Conservation (phyloP, 345 rosid species). For the Brassica carinata region DNA sequence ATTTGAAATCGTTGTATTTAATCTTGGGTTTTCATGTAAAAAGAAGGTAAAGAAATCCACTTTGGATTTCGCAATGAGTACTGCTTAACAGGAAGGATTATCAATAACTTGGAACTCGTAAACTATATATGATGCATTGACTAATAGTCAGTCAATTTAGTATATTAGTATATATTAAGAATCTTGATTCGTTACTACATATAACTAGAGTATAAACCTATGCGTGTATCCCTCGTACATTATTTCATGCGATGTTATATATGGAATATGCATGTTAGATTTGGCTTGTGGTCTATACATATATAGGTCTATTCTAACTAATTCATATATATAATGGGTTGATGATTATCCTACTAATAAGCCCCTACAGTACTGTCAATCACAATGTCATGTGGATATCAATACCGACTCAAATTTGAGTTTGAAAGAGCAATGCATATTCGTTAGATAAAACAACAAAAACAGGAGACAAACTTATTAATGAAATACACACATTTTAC, state of each 20-base stretch:
- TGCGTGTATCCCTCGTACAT: conserved; percentile 20
- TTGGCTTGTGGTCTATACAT: conserved; percentile 28
- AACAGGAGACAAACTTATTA: no score
- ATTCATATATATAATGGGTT: not conserved
- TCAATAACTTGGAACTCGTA: no score
- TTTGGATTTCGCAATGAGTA: no score
- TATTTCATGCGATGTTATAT: conserved; percentile 7
- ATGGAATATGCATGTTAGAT: conserved; percentile 22
- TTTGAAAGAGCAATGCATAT: not conserved
- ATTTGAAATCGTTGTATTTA: no score
- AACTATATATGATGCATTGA: no score
- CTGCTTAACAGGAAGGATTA: no score
- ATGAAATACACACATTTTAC: no score
- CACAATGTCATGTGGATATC: not conserved
- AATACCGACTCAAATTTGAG: conserved; percentile 6
- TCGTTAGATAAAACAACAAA: no score
- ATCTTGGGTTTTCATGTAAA: no score
- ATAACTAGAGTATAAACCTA: not conserved
- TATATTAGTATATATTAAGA: no score
- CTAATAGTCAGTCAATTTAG: no score
- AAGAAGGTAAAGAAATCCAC: no score
- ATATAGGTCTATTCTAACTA: conserved; percentile 1
- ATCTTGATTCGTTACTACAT: not conserved
- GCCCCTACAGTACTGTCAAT: not conserved
- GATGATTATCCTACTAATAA: conserved; percentile 12